Conservation (phyloP, 2,329 filamentous ascomycete genomes). For the Arthrobotrys entomopaga region DNA sequence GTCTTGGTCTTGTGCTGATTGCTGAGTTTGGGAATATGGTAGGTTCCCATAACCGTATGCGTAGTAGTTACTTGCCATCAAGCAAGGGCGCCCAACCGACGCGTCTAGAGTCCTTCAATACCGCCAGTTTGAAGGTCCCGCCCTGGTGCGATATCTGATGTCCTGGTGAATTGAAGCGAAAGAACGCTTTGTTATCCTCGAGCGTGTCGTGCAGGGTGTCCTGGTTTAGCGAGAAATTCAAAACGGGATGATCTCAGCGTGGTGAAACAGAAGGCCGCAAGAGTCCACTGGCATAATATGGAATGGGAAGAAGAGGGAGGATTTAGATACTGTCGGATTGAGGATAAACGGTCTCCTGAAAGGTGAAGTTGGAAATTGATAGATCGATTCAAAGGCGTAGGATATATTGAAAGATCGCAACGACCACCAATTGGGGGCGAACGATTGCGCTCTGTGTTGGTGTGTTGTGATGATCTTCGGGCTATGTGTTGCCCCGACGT, state of each 20-base stretch:
- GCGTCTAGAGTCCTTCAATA: slow-evolving; percentile 10
- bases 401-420: not conserved
- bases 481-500: slow-evolving; percentile 3
- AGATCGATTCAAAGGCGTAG: not conserved
- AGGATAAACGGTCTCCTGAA: too few relatives aligned
- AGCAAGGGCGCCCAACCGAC: slow-evolving; percentile 17
- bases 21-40: slow-evolving; percentile 35
- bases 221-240: too few relatives aligned
- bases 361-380: too few relatives aligned
- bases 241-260: not conserved
- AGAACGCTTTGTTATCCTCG: slow-evolving; percentile 13
- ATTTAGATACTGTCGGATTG: too few relatives aligned
- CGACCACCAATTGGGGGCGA: too few relatives aligned
- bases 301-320: too few relatives aligned
- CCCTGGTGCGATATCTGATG: not conserved
- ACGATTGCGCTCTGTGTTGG: not conserved
- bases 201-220: not conserved
- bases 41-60: slow-evolving; percentile 30
- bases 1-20: slow-evolving; percentile 28
- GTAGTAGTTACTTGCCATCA: slow-evolving; percentile 46
- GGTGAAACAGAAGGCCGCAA: not conserved
- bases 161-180: not conserved
- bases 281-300: too few relatives aligned
- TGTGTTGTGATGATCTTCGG: slow-evolving; percentile 13
- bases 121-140: not conserved